Conservation (phyloP, 805 yeast genomes). For the Cyberlindnera mrakii region DNA sequence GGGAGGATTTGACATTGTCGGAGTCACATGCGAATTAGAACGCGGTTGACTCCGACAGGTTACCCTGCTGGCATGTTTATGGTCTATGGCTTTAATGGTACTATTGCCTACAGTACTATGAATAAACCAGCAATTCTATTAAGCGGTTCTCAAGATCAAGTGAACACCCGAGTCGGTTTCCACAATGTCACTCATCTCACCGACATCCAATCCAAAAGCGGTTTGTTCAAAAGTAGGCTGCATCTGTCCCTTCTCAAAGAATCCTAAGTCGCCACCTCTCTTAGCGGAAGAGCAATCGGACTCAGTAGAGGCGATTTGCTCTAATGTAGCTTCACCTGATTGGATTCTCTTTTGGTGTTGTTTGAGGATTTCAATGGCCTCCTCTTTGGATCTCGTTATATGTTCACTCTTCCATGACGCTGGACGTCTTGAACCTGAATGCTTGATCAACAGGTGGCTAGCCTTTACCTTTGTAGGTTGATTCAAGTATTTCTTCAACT, state of each 20-base stretch:
- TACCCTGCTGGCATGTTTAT: too few relatives aligned
- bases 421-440: slow-evolving; percentile 79
- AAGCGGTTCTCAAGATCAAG: slow-evolving; percentile 71
- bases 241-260: slow-evolving; percentile 87
- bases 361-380: slow-evolving; percentile 62
- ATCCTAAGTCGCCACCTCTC: slow-evolving; percentile 89
- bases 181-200: slow-evolving; percentile 76
- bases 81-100: background rate
- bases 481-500: slow-evolving; percentile 52
- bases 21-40: slow-evolving; percentile 1
- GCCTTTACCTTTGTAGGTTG: slow-evolving; percentile 67
- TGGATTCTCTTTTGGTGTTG: slow-evolving; percentile 52
- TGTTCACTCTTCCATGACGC: slow-evolving; percentile 81
- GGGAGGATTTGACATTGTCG: background rate
- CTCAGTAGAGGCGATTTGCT: slow-evolving; percentile 71
- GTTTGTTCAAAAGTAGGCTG: slow-evolving; percentile 92
- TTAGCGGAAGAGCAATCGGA: slow-evolving; percentile 86
- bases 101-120: background rate
- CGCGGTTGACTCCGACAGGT: background rate
- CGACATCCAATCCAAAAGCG: slow-evolving; percentile 73
- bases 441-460: slow-evolving; percentile 79
- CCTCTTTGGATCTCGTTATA: slow-evolving; percentile 77
- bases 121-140: slow-evolving; percentile 16
- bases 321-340: slow-evolving; percentile 59
- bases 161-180: slow-evolving; percentile 93